Base-by-base conservation (phyloP, 2,329 filamentous ascomycete genomes). In the Nigrograna mackinnonii region DNA sequence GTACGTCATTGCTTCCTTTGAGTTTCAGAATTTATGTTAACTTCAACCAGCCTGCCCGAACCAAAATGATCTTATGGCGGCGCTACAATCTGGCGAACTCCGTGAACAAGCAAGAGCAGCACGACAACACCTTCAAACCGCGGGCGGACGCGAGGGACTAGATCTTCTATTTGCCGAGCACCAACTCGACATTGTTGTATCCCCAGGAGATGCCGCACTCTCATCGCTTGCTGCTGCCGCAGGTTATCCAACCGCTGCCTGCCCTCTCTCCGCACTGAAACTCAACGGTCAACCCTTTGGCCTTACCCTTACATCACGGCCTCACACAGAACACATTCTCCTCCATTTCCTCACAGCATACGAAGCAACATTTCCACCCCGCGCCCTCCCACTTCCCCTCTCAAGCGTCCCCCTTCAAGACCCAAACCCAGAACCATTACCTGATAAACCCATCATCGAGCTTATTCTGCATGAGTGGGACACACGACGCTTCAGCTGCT, bases 211-310 rank as follows among this genome's bases (percentile, higher is more conserved):
- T 39, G 61, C 61, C 9, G 57, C 63, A 4, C 53, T 68, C 22
- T 67, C 61, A 24, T 60, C 62, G 12, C 58, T 67, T 31, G 59
- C 63, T 4, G 64, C 63, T 4, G 64, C 63, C 20, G 64, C 63
- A 5, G 62, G 62, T 40, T 68, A 66, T 43, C 65, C 64, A 2
- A 64, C 65, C 6, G 65, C 64, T 14, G 62, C 59, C 4, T 66
- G 60, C 16, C 64, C 65, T 0, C 52, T 67, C 6, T 58, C 56
- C 4, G 62, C 64, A 2, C 53, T 67, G 1, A 66, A 66, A 39
- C 53, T 64, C 22, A 65, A 67, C 43, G 63, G 64, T 32, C 64
- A 66, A 31, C 65, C 64, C 9, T 68, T 68, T 38, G 65, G 65
- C 35, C 38, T 68, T 9, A 60, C 60, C 1, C 49, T 66, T 11